phyloP scores from a whole-genome alignment of 768 basidiomycete genomes.

The Trichaptum fuscoviolaceum region DNA sequence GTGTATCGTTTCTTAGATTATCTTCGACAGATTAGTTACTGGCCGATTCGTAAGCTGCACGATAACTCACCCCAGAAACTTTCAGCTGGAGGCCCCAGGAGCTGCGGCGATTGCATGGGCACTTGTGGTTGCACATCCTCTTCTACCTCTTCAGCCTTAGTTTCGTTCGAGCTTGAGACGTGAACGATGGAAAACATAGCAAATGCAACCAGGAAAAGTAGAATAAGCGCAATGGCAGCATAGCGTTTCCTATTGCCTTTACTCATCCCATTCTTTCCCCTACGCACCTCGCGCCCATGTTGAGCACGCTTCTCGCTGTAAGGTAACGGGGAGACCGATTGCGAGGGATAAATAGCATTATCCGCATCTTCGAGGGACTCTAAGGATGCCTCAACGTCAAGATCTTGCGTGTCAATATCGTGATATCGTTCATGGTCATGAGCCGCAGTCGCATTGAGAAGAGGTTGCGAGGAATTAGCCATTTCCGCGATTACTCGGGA shows the following conservation, averaged over 20 bases:
- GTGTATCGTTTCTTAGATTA: constrained; percentile 52
- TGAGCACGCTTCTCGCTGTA: neutral
- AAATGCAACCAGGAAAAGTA: neutral
- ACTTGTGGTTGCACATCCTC: neutral
- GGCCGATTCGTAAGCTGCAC: no score
- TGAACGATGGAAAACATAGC: neutral
- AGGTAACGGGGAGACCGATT: neutral
- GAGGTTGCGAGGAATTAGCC: neutral
- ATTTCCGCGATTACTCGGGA: neutral
- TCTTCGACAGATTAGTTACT: constrained; percentile 30
- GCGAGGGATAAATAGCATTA: neutral
- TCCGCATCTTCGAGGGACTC: neutral
- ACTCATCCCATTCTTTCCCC: neutral
- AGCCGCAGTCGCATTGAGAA: neutral
- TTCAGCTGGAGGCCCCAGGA: constrained; percentile 46
- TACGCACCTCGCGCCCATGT: neutral
- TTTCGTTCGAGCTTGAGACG: neutral
- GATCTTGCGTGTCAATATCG: neutral
- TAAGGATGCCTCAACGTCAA: neutral
- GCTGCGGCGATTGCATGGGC: constrained; percentile 8
- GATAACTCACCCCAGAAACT: constrained; percentile 46
- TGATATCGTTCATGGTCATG: neutral
- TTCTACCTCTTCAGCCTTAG: neutral
- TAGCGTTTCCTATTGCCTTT: neutral
- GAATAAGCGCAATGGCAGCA: neutral